phyloP scores from a whole-genome alignment of 257 asterid species.

The Solanum pinnatisectum region DNA sequence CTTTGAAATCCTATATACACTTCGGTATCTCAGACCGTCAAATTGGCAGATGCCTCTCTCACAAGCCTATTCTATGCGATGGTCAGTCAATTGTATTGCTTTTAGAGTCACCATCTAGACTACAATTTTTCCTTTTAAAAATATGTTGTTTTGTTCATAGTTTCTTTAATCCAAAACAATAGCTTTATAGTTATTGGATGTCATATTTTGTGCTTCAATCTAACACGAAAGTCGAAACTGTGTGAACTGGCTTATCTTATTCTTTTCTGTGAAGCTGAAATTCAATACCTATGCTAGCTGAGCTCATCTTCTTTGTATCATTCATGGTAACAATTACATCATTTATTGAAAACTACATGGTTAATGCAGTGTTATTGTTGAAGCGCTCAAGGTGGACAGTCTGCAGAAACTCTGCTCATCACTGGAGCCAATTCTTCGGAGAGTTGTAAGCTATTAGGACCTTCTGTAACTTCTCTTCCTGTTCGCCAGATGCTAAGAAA shows the following conservation, averaged over 20 bases:
- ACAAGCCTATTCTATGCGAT: background rate
- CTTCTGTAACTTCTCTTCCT: background rate
- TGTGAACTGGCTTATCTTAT: background rate
- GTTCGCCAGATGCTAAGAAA: background rate
- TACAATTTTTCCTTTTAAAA: background rate
- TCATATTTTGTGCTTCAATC: background rate
- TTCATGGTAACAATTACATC: background rate
- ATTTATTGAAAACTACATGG: constrained; percentile 7
- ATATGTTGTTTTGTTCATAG: background rate
- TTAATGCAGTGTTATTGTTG: constrained; percentile 85
- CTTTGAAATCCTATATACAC: background rate
- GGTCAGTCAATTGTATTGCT: background rate
- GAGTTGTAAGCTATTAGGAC: constrained; percentile 64
- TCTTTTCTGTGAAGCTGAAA: background rate
- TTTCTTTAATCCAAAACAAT: background rate
- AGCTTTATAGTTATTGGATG: background rate
- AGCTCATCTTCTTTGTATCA: background rate
- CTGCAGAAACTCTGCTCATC: constrained; percentile 95
- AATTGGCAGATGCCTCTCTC: background rate
- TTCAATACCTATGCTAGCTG: background rate
- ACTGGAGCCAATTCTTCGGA: constrained; percentile 88
- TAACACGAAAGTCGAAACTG: background rate
- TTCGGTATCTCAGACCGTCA: background rate
- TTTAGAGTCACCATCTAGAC: background rate
- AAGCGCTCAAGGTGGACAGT: constrained; percentile 90